These are phyloP conservation scores for Monsonia emarginata DNA, from an alignment of 441 rosid species.

Conservation along the genomic window DNA sequence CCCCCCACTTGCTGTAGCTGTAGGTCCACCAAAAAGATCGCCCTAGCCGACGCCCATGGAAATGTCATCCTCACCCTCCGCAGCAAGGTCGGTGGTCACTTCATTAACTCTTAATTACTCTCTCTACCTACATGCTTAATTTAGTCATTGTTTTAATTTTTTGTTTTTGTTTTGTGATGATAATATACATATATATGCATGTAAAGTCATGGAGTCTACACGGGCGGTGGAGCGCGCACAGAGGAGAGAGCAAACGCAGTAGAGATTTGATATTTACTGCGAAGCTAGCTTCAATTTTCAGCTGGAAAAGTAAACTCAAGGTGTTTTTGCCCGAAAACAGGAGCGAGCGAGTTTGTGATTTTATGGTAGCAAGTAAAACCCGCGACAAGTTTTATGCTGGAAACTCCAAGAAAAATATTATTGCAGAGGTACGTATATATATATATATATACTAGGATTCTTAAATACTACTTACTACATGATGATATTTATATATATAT, in stretches of 20 bases:
- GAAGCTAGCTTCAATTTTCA: background rate
- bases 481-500: too few species aligned
- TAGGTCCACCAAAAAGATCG: background rate
- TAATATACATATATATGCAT: too few species aligned
- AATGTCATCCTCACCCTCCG: background rate
- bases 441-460: too few species aligned
- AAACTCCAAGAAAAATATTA: background rate
- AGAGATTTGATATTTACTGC: background rate
- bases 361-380: background rate
- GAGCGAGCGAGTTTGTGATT: background rate
- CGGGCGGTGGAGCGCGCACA: background rate
- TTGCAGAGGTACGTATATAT: background rate
- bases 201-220: background rate
- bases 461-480: too few species aligned
- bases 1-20: background rate
- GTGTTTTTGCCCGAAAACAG: background rate
- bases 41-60: background rate
- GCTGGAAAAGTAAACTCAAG: too few species aligned
- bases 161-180: too few species aligned
- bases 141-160: too few species aligned
- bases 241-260: background rate
- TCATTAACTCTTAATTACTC: too few species aligned
- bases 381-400: background rate
- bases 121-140: too few species aligned
- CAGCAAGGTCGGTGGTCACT: background rate